phyloP scores from a whole-genome alignment of 2,329 filamentous ascomycete species.

The Ophiostoma piceae region DNA sequence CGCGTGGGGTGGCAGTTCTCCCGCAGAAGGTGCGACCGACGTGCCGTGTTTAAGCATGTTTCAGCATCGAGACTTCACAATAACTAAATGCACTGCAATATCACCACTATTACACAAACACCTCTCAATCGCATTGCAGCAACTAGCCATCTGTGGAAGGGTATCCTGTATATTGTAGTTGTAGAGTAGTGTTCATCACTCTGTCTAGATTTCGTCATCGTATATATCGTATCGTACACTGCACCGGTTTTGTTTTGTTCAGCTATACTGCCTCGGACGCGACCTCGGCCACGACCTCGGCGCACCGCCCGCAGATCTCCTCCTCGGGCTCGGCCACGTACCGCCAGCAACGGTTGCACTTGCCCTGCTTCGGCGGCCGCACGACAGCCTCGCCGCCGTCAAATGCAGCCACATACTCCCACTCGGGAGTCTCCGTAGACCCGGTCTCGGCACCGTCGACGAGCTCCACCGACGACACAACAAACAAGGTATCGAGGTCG shows the following conservation, averaged over 20 bases:
- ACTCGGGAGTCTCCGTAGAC: slow-evolving; percentile 32
- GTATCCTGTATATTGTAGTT: slow-evolving; percentile 4
- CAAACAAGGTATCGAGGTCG: slow-evolving; percentile 61
- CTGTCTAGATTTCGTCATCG: background rate
- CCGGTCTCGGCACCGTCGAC: slow-evolving; percentile 30
- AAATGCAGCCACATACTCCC: slow-evolving; percentile 42
- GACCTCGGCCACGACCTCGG: slow-evolving; percentile 55
- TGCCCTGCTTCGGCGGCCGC: slow-evolving; percentile 50
- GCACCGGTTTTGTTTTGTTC: background rate
- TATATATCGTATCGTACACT: slow-evolving; percentile 15
- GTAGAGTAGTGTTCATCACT: background rate
- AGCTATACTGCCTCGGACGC: slow-evolving; percentile 35
- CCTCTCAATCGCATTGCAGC: no score
- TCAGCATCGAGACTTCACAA: background rate
- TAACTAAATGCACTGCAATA: background rate
- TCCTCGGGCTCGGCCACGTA: slow-evolving; percentile 66
- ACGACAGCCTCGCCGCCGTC: slow-evolving; percentile 43
- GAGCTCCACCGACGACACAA: slow-evolving; percentile 60
- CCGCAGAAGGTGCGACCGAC: background rate
- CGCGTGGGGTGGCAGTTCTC: background rate
- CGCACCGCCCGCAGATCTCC: slow-evolving; percentile 67
- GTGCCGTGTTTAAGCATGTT: background rate
- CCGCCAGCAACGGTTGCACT: slow-evolving; percentile 87
- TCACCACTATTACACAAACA: no score
- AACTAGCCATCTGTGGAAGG: background rate